These are phyloP conservation scores for Brasenia schreberi DNA, from an alignment of 164 flowering plant genomes.

Conservation along the genomic window DNA sequence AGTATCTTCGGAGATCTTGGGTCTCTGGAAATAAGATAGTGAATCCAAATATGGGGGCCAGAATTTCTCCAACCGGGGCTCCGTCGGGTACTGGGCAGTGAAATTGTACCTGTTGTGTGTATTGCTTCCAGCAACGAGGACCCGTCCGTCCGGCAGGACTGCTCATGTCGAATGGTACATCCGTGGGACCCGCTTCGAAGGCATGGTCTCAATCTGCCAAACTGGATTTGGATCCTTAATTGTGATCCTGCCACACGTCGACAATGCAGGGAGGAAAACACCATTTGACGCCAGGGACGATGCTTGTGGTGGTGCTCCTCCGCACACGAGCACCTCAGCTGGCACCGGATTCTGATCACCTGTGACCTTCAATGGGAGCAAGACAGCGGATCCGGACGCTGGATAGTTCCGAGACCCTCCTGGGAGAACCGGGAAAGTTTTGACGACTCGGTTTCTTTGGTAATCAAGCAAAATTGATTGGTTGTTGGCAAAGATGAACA, in stretches of 20 bases:
- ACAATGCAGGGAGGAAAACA: slow-evolving; percentile 26
- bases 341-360: slow-evolving; percentile 3
- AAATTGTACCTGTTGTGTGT: slow-evolving; percentile 33
- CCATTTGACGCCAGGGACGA: slow-evolving; percentile 8
- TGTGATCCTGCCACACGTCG: slow-evolving; percentile 38
- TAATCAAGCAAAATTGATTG: slow-evolving; percentile 50
- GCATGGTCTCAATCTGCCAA: slow-evolving; percentile 74
- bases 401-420: slow-evolving; percentile 89
- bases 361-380: slow-evolving; percentile 54
- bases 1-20: slow-evolving; percentile 6
- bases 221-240: slow-evolving; percentile 17
- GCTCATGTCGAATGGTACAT: slow-evolving; percentile 74
- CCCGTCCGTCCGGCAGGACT: slow-evolving; percentile 44
- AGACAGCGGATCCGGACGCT: slow-evolving; percentile 46
- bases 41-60: slow-evolving; percentile 67
- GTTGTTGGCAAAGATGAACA: slow-evolving; percentile 80
- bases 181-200: slow-evolving; percentile 45
- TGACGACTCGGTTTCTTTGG: slow-evolving; percentile 17
- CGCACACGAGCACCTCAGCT: slow-evolving; percentile 59
- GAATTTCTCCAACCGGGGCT: slow-evolving; percentile 64
- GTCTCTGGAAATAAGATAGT: slow-evolving; percentile 10
- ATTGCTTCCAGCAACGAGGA: slow-evolving; percentile 76
- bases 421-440: slow-evolving; percentile 34
- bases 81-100: slow-evolving; percentile 46
- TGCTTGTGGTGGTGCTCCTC: slow-evolving; percentile 34